Conservation (phyloP, 139 green algal species). For the Auxenochlorella protothecoides region DNA sequence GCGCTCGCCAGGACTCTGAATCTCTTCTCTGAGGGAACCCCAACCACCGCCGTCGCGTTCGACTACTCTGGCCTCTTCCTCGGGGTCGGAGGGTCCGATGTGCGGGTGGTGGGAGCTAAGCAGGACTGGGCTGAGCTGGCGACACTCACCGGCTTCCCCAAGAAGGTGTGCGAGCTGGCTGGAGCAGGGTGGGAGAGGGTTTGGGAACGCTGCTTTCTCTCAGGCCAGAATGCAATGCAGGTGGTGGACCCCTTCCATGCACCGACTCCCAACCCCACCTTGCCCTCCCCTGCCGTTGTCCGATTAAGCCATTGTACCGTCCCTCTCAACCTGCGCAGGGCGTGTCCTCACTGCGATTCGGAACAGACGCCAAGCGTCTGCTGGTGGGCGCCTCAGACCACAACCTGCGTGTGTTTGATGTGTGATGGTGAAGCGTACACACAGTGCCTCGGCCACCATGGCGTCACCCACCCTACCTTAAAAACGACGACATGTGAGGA, state of each 20-base stretch:
- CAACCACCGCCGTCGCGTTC: slow-evolving; percentile 42
- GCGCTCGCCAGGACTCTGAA: slow-evolving; percentile 17
- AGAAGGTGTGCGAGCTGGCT: slow-evolving; percentile 38
- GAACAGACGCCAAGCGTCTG: slow-evolving; percentile 46
- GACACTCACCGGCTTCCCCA: slow-evolving; percentile 50
- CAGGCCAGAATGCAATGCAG: neutral
- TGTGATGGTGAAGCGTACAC: no score
- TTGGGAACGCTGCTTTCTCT: neutral
- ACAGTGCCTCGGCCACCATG: neutral
- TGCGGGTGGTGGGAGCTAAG: slow-evolving; percentile 59
- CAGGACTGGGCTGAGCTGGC: slow-evolving; percentile 63
- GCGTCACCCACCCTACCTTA: neutral
- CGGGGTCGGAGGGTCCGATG: slow-evolving; percentile 63
- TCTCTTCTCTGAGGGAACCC: slow-evolving; percentile 36
- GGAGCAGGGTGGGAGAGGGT: neutral
- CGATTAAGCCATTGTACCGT: no score
- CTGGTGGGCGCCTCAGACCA: slow-evolving; percentile 71
- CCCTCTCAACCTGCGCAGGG: slow-evolving; percentile 6
- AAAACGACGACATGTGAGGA: neutral
- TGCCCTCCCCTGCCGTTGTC: neutral
- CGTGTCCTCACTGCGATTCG: slow-evolving; percentile 48
- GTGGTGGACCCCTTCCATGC: neutral
- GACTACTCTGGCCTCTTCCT: slow-evolving; percentile 79
- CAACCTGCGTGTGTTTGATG: slow-evolving; percentile 68
- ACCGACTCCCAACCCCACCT: neutral